Conservation (phyloP, 192 early-diverging fungal species). For the Backusella liffmaniae region DNA sequence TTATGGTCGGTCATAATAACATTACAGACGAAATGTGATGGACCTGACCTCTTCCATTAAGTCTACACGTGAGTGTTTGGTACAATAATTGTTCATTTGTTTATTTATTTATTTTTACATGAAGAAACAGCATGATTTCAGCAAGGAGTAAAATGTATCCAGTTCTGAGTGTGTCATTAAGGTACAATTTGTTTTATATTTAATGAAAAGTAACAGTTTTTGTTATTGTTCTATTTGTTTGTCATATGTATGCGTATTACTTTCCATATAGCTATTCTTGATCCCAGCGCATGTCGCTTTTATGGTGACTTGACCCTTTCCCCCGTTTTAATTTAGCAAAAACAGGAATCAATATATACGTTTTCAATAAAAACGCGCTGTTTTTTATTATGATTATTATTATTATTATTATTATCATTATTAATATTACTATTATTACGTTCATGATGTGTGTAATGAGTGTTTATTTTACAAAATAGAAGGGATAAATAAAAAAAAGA, state of each 20-base stretch:
- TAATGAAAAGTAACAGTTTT: too few relatives aligned
- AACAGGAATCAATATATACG: neutral
- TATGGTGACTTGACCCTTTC: too few relatives aligned
- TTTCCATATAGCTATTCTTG: too few relatives aligned
- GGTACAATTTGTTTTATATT: too few relatives aligned
- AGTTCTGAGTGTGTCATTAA: too few relatives aligned
- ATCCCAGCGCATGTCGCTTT: too few relatives aligned
- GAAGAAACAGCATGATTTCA: neutral
- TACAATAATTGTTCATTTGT: neutral
- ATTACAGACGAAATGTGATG: neutral
- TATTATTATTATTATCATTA: too few relatives aligned
- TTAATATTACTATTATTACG: too few relatives aligned
- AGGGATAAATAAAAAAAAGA: neutral
- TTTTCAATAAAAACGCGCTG: neutral
- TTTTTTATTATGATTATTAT: too few relatives aligned
- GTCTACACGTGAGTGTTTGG: neutral
- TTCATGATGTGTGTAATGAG: neutral
- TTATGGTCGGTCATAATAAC: conserved; percentile 1
- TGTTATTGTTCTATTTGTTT: too few relatives aligned
- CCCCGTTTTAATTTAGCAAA: too few relatives aligned
- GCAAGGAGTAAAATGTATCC: neutral
- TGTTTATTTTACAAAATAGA: conserved; percentile 3
- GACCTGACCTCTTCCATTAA: neutral
- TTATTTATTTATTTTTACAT: neutral
- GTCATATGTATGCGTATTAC: too few relatives aligned